phyloP scores from a whole-genome alignment of 345 rosid species.

The Citrus glauca region DNA sequence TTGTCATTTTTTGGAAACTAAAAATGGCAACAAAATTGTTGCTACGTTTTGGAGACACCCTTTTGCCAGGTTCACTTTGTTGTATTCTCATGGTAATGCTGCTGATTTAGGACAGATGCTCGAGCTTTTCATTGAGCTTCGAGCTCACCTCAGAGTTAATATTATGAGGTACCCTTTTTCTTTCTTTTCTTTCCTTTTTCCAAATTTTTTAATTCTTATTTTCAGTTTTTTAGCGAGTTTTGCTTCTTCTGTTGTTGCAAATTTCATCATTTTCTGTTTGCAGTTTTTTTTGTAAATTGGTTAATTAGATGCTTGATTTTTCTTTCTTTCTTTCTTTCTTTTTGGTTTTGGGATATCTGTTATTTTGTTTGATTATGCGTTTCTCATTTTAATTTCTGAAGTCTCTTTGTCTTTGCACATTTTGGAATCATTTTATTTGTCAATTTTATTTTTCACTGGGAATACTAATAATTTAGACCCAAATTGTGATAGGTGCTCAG shows the following conservation, averaged over 20 bases:
- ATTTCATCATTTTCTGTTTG: neutral
- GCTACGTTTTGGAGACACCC: conserved; percentile 98
- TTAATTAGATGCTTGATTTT: neutral
- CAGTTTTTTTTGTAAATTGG: neutral
- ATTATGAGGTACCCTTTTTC: conserved; percentile 65
- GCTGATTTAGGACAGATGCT: conserved; percentile 98
- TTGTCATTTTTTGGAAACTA: conserved; percentile 75
- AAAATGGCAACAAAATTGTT: conserved; percentile 71
- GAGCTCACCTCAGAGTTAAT: conserved; percentile 92
- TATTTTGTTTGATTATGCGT: neutral
- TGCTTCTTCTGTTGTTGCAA: neutral
- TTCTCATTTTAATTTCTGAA: neutral
- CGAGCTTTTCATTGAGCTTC: conserved; percentile 91
- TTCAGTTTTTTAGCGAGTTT: neutral
- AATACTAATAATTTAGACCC: neutral
- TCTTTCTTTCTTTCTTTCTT: neutral
- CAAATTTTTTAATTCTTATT: no score
- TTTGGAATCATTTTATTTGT: conserved; percentile 11
- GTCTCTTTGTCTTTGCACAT: conserved; percentile 11
- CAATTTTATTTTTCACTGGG: neutral
- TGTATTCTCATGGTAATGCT: conserved; percentile 97
- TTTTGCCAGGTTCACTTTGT: conserved; percentile 75
- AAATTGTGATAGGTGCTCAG: neutral
- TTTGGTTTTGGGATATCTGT: neutral
- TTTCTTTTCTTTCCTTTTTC: neutral